Conservation (phyloP, 2,329 filamentous ascomycete species). For the Paramyrothecium roridum region DNA sequence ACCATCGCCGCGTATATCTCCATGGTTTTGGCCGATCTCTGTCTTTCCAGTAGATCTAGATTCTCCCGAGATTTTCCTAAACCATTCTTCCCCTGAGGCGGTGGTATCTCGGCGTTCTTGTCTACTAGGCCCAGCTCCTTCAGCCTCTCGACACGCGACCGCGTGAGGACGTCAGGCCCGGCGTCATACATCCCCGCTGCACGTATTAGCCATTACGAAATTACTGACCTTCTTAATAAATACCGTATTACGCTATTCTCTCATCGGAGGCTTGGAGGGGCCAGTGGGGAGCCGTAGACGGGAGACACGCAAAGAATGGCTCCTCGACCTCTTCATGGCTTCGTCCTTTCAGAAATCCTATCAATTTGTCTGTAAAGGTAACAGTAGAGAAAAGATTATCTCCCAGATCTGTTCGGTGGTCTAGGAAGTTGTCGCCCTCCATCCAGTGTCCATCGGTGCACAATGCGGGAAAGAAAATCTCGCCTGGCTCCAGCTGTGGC, state of each 20-base stretch:
- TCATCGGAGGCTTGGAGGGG: constrained; percentile 46
- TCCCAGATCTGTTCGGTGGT: constrained; percentile 28
- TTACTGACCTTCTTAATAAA: no score
- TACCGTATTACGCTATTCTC: constrained; percentile 41
- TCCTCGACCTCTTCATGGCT: constrained; percentile 22
- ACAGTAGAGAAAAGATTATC: constrained; percentile 42
- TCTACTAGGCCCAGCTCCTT: constrained; percentile 36
- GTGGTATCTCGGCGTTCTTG: constrained; percentile 10
- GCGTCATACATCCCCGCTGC: constrained; percentile 40
- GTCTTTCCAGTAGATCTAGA: not conserved
- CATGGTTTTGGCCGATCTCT: constrained; percentile 7
- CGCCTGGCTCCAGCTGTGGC: constrained; percentile 25
- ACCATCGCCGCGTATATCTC: constrained; percentile 53
- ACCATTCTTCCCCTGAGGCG: not conserved
- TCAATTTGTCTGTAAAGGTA: constrained; percentile 38
- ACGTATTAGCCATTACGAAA: no score
- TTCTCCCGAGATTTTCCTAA: constrained; percentile 4
- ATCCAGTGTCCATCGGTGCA: constrained; percentile 24
- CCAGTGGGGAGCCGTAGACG: constrained; percentile 53
- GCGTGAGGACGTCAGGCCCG: constrained; percentile 42
- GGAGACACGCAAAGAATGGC: constrained; percentile 48
- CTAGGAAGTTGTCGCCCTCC: constrained; percentile 38
- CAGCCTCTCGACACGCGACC: constrained; percentile 37
- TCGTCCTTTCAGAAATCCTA: constrained; percentile 36
- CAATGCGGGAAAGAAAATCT: constrained; percentile 10